Conservation (phyloP, 2,329 filamentous ascomycete genomes). For the Samsoniella hepiali region DNA sequence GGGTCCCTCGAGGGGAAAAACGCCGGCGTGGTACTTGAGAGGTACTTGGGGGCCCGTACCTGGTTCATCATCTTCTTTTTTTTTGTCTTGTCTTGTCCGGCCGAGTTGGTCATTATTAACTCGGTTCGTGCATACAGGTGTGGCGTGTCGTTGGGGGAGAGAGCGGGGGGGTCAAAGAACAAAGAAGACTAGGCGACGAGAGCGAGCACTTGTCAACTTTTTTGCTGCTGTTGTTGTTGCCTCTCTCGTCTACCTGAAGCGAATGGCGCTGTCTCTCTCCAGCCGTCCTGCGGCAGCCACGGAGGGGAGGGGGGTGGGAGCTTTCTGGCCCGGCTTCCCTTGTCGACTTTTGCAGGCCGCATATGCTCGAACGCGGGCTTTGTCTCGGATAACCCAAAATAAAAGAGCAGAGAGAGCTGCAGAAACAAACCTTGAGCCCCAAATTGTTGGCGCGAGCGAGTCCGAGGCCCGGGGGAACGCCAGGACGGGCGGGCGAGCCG, state of each 20-base stretch:
- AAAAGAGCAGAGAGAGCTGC: no score
- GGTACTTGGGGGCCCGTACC: slow-evolving; percentile 2
- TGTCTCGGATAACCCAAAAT: no score
- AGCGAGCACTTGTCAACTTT: no score
- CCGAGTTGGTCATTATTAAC: not conserved
- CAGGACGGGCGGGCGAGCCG: not conserved
- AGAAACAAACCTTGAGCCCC: no score
- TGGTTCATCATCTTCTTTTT: not conserved
- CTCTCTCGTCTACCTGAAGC: not conserved
- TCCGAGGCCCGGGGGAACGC: no score
- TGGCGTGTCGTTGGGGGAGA: not conserved
- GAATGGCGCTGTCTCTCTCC: not conserved
- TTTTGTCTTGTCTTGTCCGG: no score
- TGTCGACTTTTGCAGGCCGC: no score
- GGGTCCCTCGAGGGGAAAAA: not conserved
- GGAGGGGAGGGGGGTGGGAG: no score
- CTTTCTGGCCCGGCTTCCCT: no score
- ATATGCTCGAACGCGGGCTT: no score
- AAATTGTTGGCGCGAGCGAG: no score
- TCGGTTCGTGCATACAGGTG: slow-evolving; percentile 10
- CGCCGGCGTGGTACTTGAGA: slow-evolving; percentile 4
- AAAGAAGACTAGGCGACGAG: not conserved
- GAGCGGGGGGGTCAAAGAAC: not conserved
- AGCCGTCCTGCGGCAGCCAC: not conserved
- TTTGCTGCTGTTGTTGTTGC: not conserved